These are phyloP conservation scores for Cyclaneusma minus DNA, from an alignment of 2,329 filamentous ascomycete species.

Conservation along the genomic window DNA sequence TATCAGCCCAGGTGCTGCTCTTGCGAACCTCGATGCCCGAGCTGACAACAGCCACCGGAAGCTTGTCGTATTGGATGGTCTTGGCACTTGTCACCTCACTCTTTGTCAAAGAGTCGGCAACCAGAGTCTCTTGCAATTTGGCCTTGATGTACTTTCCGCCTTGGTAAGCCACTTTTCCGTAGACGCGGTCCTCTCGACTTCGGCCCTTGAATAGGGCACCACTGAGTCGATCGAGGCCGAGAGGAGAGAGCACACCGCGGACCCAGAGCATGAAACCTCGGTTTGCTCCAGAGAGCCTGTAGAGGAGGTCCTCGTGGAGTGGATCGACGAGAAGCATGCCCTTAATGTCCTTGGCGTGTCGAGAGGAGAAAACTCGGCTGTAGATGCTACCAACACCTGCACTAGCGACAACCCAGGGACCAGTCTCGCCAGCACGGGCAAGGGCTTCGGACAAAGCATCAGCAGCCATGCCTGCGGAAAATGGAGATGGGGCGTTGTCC, in stretches of 20 bases:
- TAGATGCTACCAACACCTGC: constrained; percentile 81
- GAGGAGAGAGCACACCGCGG: constrained; percentile 69
- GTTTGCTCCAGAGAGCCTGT: constrained; percentile 45
- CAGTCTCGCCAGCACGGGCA: constrained; percentile 61
- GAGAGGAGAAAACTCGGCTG: constrained; percentile 77
- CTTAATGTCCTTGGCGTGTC: constrained; percentile 58
- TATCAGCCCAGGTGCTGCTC: constrained; percentile 61
- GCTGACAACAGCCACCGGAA: constrained; percentile 67
- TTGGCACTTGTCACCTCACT: constrained; percentile 68
- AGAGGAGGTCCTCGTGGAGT: constrained; percentile 73
- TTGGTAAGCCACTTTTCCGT: constrained; percentile 65
- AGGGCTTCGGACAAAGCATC: constrained; percentile 81
- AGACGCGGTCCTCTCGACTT: constrained; percentile 68
- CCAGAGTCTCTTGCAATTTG: constrained; percentile 81
- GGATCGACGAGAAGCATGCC: constrained; percentile 79
- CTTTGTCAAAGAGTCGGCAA: constrained; percentile 69
- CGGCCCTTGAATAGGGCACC: constrained; percentile 74
- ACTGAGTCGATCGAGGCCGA: constrained; percentile 67
- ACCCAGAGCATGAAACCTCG: constrained; percentile 79
- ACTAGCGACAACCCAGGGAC: constrained; percentile 78
- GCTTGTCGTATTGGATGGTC: constrained; percentile 62
- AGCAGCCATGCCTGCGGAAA: constrained; percentile 84
- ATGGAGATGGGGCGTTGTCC: constrained; percentile 84
- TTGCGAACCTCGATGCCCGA: constrained; percentile 56
- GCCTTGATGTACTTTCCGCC: constrained; percentile 75